Evolutionary conservation across 129 eudicot genomes (phyloP).

Genomic region (Chrysanthemum lavandulifolium): DNA sequence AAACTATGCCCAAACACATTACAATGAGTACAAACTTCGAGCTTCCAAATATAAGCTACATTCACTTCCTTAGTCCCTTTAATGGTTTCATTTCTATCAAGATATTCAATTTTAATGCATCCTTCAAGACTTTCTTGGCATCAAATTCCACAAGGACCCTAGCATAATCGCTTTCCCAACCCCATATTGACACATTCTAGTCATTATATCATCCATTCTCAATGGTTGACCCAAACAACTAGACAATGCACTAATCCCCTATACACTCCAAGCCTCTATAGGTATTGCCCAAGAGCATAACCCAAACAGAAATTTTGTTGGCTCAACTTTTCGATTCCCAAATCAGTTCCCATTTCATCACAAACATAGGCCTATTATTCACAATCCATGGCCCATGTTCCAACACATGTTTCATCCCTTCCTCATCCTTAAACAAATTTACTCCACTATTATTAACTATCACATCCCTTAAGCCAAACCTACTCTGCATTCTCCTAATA

Average conservation of each 20-base stretch:
- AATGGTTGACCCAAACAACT: neutral
- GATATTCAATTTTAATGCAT: too few species aligned
- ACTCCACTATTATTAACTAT: neutral
- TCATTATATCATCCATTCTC: neutral
- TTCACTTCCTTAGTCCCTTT: neutral
- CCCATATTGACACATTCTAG: neutral
- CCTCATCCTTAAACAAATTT: neutral
- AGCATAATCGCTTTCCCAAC: neutral
- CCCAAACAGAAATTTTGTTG: neutral
- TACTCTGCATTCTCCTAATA: neutral
- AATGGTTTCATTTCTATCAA: neutral
- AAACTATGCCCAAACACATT: neutral
- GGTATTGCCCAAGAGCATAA: neutral
- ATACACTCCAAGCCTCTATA: neutral
- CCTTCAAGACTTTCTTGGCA: neutral
- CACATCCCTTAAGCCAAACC: neutral
- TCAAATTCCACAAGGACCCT: neutral
- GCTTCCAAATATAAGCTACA: neutral
- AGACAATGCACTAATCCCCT: neutral
- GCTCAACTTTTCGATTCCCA: neutral
- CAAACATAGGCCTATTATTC: neutral
- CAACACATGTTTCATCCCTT: neutral
- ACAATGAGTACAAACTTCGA: neutral
- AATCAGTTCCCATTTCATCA: neutral
- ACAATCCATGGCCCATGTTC: neutral